phyloP scores from a whole-genome alignment of 345 rosid species.

The Pelargonium nanum region DNA sequence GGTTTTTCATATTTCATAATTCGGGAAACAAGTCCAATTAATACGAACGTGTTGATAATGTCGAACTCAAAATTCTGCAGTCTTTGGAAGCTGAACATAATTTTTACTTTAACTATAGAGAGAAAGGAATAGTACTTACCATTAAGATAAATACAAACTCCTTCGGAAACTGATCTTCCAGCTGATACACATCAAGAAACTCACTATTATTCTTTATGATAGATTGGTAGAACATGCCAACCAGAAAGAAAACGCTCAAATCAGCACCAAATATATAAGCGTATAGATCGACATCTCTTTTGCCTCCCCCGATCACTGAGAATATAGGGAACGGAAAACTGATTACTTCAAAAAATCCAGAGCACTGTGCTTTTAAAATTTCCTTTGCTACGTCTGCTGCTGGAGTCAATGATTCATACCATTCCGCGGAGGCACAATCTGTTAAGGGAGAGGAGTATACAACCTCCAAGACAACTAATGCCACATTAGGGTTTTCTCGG shows the following conservation, averaged over 20 bases:
- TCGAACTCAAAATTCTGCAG: neutral
- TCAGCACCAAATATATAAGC: conserved; percentile 42
- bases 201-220: conserved; percentile 38
- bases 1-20: too few species aligned
- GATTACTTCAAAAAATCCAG: conserved; percentile 19
- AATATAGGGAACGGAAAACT: conserved; percentile 30
- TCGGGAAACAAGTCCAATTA: too few species aligned
- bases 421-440: conserved; percentile 9
- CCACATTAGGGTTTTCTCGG: conserved; percentile 25
- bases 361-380: conserved; percentile 23
- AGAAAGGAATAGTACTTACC: conserved; percentile 16
- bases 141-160: conserved; percentile 33
- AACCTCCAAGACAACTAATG: conserved; percentile 36
- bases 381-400: conserved; percentile 39
- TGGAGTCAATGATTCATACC: conserved; percentile 31
- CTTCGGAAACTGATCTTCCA: conserved; percentile 40
- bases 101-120: neutral
- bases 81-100: neutral
- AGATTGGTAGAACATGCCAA: conserved; percentile 29
- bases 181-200: conserved; percentile 43
- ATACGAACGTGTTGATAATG: too few species aligned
- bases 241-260: conserved; percentile 33
- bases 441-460: conserved; percentile 24
- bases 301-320: conserved; percentile 37
- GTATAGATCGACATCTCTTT: conserved; percentile 31